phyloP scores from a whole-genome alignment of 2,329 filamentous ascomycete species.

The Microcera coccophila region DNA sequence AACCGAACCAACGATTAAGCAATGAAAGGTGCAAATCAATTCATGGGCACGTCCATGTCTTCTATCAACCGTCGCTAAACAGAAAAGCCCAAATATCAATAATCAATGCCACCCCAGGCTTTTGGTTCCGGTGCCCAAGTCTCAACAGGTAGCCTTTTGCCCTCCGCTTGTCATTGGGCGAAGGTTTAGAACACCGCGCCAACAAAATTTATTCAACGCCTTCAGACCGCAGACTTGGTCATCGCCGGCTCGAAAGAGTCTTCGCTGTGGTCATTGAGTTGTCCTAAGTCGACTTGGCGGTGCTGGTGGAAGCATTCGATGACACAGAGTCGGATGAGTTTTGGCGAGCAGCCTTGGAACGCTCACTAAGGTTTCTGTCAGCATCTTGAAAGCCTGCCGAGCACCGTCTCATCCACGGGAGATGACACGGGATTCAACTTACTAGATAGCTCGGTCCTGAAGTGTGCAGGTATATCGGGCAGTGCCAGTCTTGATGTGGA shows the following conservation, averaged over 20 bases:
- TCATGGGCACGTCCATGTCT: conserved; percentile 19
- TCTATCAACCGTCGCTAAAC: conserved; percentile 23
- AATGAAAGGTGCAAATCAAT: conserved; percentile 16
- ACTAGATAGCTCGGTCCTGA: conserved; percentile 44
- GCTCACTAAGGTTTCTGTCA: conserved; percentile 34
- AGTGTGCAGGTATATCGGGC: conserved; percentile 39
- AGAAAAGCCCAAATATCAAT: conserved; percentile 21
- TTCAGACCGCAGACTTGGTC: neutral
- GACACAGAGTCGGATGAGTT: conserved; percentile 35
- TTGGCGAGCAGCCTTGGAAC: conserved; percentile 35
- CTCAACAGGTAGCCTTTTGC: conserved; percentile 4
- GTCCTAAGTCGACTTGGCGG: conserved; percentile 11
- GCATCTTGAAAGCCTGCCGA: too few species aligned
- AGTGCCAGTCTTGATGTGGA: conserved; percentile 44
- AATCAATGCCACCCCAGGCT: conserved; percentile 7
- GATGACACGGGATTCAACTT: conserved; percentile 21
- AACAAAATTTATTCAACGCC: neutral
- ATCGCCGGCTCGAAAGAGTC: too few species aligned
- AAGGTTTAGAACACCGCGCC: neutral
- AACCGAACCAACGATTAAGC: neutral
- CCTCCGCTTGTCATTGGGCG: neutral
- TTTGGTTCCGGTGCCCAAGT: conserved; percentile 12
- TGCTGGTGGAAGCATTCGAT: conserved; percentile 29
- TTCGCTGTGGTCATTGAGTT: too few species aligned
- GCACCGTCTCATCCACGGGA: neutral